Conservation (phyloP, 345 rosid genomes). For the Luvunga scandens region DNA sequence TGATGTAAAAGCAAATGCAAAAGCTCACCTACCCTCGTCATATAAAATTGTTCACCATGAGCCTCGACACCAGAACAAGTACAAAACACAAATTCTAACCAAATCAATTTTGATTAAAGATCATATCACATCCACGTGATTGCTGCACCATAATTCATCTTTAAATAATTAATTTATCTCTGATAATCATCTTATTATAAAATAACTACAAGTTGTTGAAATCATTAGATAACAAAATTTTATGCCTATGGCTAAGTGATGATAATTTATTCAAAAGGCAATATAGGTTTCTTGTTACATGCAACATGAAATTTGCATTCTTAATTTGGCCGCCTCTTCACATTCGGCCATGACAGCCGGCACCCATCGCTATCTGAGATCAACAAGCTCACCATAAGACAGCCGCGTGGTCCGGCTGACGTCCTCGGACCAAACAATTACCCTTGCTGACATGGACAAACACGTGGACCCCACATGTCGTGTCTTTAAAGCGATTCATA, state of each 20-base stretch:
- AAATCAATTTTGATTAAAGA: neutral
- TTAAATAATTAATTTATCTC: neutral
- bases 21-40: conserved; percentile 22
- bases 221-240: conserved; percentile 4
- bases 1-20: conserved; percentile 19
- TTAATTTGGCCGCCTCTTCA: neutral
- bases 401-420: conserved; percentile 48
- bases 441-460: conserved; percentile 45
- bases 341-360: conserved; percentile 22
- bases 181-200: neutral
- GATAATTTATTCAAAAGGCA: neutral
- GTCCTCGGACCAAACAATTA: conserved; percentile 3
- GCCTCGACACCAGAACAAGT: conserved; percentile 15
- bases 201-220: conserved; percentile 5
- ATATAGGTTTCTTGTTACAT: neutral
- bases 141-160: neutral
- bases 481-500: conserved; percentile 5
- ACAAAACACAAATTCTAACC: conserved; percentile 23
- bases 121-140: conserved; percentile 25
- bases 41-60: conserved; percentile 13
- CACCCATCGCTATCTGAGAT: conserved; percentile 31
- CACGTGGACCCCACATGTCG: conserved; percentile 49
- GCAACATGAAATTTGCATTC: neutral
- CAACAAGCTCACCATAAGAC: conserved; percentile 27
- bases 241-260: neutral